Percentiles rank a stretch among this genome's conserved stretches.
phyloP scores from a whole-genome alignment of 2,329 filamentous ascomycete species.

The Lizonia empirigonia region DNA sequence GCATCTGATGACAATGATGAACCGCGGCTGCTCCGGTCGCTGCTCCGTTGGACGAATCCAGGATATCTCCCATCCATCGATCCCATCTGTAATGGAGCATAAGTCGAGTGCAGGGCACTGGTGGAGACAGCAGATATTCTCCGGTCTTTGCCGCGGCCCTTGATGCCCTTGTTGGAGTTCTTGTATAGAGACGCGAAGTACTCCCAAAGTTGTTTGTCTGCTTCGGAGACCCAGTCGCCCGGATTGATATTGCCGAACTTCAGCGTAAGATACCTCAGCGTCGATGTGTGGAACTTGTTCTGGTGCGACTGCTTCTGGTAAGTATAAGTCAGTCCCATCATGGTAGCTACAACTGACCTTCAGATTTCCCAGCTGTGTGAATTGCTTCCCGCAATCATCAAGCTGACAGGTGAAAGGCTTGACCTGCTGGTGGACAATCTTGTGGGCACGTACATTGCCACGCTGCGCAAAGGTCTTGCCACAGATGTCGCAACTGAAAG shows the following conservation, averaged over 20 bases:
- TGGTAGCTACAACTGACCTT: conserved; percentile 64
- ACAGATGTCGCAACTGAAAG: conserved; percentile 79
- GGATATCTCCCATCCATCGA: conserved; percentile 31
- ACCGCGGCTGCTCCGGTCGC: conserved; percentile 43
- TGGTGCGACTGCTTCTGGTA: conserved; percentile 71
- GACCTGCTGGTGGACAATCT: conserved; percentile 75
- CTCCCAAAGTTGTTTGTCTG: conserved; percentile 78
- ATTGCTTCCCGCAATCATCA: conserved; percentile 83
- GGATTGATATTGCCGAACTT: conserved; percentile 71
- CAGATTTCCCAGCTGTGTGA: conserved; percentile 88
- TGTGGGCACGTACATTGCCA: conserved; percentile 83
- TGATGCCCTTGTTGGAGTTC: conserved; percentile 98
- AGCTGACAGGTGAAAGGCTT: conserved; percentile 83
- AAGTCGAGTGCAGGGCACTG: conserved; percentile 35
- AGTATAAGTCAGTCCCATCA: conserved; percentile 10
- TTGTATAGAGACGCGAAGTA: conserved; percentile 92
- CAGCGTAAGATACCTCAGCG: conserved; percentile 69
- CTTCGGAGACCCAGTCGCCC: conserved; percentile 65
- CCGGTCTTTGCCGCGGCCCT: conserved; percentile 87
- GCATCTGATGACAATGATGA: conserved; percentile 44
- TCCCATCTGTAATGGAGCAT: conserved; percentile 26
- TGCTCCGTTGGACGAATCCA: conserved; percentile 33
- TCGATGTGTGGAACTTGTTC: conserved; percentile 87
- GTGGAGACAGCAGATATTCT: conserved; percentile 58
- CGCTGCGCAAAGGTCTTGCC: conserved; percentile 83